Evolutionary conservation across 1,139 yeast genomes (phyloP), one percentile per base, ranked within the genome.

Genomic region (Zygosaccharomyces pseudobailii): DNA sequence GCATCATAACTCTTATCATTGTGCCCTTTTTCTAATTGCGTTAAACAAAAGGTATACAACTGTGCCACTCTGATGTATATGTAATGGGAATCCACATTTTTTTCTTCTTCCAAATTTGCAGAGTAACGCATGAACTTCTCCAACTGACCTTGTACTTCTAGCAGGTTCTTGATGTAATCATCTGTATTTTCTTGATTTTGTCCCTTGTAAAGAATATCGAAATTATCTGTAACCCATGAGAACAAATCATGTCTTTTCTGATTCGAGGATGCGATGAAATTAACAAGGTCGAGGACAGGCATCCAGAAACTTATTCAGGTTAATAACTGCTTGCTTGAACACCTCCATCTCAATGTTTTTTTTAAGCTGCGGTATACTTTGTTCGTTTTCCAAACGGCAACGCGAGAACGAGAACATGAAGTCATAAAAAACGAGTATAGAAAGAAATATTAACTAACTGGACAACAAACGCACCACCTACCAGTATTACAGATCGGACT

Each of bases 1-100:
- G 57, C 45, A 48, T 64, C 67, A 48, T 53, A 62, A 5, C 62
- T 48, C 24, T 49, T 56, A 2, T 61, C 63, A 4, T 58, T 54
- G 6, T 48, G 37, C 13, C 50, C 55, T 7, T 42, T 31, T 36
- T 51, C 44, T 10, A 63, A 13, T 9, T 49, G 45, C n/a, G 43
- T 39, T 19, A 63, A 40, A 28, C 57, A 50, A 17, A 52, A 25
- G 2, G 54, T 34, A 44, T 52, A 53, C 19, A 64, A 45, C 31
- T 63, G 58, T 3, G 66, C 56, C 10, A 57, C 22, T 27, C 55
- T 49, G 5, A 54, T 35, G 32, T 48, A 51, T 6, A 58, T 48
- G 24, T 51, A 51, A 42, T 60, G 62, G 3, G 63, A 59, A 20
- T 57, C 54, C 3, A 50, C 27, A 1, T 45, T 52, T 4, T 38